Evolutionary conservation across 352 stramenopile species (phyloP), one percentile per base, ranked within the genome.

Genomic region (Detonula confervacea): DNA sequence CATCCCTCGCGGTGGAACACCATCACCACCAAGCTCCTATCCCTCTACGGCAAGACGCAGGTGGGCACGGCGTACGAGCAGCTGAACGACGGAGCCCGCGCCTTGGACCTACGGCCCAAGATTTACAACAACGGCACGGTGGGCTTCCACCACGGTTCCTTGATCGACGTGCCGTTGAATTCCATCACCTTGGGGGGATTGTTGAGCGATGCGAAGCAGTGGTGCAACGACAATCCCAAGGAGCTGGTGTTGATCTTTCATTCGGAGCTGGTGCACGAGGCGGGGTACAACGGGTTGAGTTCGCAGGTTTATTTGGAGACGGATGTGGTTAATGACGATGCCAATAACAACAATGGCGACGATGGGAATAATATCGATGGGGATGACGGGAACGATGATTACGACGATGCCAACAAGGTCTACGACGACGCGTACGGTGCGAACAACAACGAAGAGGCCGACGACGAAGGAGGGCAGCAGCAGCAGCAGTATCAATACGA

Each of bases 221-320:
- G 87, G 87, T 83, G 66, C 24, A 54, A 59, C 12, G 84, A 90
- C 16, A 92, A 92, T 80, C 73, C 79, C 1, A 51, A 73, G n/a
- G 84, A 92, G 66, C 59, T 92, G 29, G 82, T 92, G 3, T 29
- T 92, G 1, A 65, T 92, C 27, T 81, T 92, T 33, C 78, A 87
- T 60, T 77, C 68, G 0, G 74, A 91, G 33, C 74, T 89, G 49
- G 78, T 60, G 5, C 83, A 89, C 51, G 68, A 85, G 65, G 46
- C 29, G n/a, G 77, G 77, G n/a, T 75, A 83, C 30, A 42, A 71
- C 47, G 62, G 35, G 54, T 33, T 83, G 7, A 67, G 39, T 35
- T 62, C 60, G 22, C 6, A 33, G 46, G 35, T 76, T 11, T 71
- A 70, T 49, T 57, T 74, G 4, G 56, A 73, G 39, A 54, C 51